These are phyloP conservation scores for Ceratobasidium papillatum DNA, from an alignment of 1,284 basidiomycete species.

Conservation along the genomic window DNA sequence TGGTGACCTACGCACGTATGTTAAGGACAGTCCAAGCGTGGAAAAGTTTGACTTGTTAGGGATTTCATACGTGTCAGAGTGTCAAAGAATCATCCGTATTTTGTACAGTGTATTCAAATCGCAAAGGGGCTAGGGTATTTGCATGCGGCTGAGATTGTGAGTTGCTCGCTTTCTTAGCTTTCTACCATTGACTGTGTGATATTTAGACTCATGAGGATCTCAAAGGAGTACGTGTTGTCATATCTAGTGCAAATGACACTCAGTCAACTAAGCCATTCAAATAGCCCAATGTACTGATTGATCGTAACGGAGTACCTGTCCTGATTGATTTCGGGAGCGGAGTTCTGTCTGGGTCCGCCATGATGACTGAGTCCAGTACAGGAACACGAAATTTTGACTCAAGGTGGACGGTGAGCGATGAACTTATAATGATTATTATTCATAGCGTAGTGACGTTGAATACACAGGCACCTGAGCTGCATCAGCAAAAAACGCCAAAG, in stretches of 20 bases:
- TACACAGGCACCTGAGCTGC: conserved; percentile 1
- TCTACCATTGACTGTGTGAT: background rate
- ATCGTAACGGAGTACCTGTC: background rate
- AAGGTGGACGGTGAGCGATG: background rate
- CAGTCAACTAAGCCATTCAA: background rate
- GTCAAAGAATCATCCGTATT: background rate
- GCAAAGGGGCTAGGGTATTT: conserved; percentile 1
- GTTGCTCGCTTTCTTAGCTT: background rate
- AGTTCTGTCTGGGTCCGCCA: background rate
- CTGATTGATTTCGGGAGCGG: background rate
- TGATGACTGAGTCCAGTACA: background rate
- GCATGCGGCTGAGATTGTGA: conserved; percentile 5
- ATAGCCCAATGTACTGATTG: background rate
- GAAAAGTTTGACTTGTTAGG: conserved; percentile 5
- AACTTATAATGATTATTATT: background rate
- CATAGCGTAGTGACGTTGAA: background rate
- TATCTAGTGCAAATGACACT: background rate
- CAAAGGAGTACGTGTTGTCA: background rate
- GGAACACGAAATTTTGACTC: background rate
- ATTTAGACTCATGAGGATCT: background rate
- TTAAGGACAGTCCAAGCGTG: background rate
- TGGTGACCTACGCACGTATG: background rate
- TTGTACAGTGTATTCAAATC: background rate
- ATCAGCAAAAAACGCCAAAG: too few species aligned
- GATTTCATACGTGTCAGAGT: background rate